Conservation (phyloP, 2,329 filamentous ascomycete species). For the Pseudogymnoascus pannorum region DNA sequence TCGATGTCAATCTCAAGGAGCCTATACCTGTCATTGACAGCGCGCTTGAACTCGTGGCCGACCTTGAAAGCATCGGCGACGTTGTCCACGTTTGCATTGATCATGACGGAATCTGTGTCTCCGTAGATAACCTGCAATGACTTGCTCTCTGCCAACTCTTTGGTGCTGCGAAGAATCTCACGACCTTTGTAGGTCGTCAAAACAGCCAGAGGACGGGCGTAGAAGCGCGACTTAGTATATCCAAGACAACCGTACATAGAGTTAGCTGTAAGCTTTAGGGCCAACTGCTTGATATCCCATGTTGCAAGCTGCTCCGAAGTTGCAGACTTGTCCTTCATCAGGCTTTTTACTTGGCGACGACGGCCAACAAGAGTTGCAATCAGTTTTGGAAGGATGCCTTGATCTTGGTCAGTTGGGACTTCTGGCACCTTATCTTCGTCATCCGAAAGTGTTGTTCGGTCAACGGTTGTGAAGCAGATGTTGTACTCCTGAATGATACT, state of each 20-base stretch:
- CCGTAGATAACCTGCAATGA: slow-evolving; percentile 95
- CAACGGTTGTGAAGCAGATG: slow-evolving; percentile 97
- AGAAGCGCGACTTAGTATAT: slow-evolving; percentile 95
- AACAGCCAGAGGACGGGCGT: slow-evolving; percentile 87
- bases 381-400: slow-evolving; percentile 80
- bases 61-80: slow-evolving; percentile 85
- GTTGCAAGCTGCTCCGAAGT: slow-evolving; percentile 81
- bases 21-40: slow-evolving; percentile 88
- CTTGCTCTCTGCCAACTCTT: slow-evolving; percentile 86
- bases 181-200: slow-evolving; percentile 95
- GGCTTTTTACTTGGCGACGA: slow-evolving; percentile 83
- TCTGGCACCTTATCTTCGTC: slow-evolving; percentile 87
- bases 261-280: slow-evolving; percentile 94
- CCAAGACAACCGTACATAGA: slow-evolving; percentile 99
- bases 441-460: slow-evolving; percentile 62
- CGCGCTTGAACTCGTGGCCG: slow-evolving; percentile 87
- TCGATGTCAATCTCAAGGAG: slow-evolving; percentile 97
- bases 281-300: slow-evolving; percentile 97
- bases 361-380: slow-evolving; percentile 88
- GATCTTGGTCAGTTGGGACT: slow-evolving; percentile 68
- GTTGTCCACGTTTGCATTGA: slow-evolving; percentile 95
- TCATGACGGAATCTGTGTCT: slow-evolving; percentile 99
- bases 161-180: slow-evolving; percentile 93
- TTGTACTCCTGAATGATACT: slow-evolving; percentile 99
- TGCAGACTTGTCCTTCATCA: slow-evolving; percentile 92